Evolutionary conservation across 768 basidiomycete genomes (phyloP).

Genomic region (Leccinum sublutescens): DNA sequence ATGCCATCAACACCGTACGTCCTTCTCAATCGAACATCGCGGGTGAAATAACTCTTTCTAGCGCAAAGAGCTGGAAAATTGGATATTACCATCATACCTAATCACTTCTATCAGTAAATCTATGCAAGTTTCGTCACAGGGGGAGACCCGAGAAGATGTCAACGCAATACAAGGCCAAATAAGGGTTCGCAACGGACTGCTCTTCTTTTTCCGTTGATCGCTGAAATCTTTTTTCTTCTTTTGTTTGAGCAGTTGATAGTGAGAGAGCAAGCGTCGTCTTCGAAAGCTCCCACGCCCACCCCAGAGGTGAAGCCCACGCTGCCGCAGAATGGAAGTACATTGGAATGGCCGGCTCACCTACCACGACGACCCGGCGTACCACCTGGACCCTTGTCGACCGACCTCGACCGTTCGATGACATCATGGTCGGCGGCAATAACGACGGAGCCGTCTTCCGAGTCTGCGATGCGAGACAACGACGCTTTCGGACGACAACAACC

Average conservation of each 20-base stretch:
- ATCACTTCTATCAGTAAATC: slow-evolving; percentile 34
- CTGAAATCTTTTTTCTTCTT: slow-evolving; percentile 38
- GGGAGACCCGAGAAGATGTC: slow-evolving; percentile 21
- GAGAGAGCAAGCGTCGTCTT: slow-evolving; percentile 18
- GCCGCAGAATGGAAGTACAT: slow-evolving; percentile 15
- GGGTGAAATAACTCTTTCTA: slow-evolving; percentile 32
- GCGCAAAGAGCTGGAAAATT: slow-evolving; percentile 43
- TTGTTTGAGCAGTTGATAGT: slow-evolving; percentile 45
- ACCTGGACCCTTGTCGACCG: slow-evolving; percentile 9
- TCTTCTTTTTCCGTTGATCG: slow-evolving; percentile 37
- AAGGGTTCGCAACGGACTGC: slow-evolving; percentile 55
- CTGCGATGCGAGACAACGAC: slow-evolving; percentile 15
- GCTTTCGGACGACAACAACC: slow-evolving; percentile 1
- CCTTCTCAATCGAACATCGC: neutral
- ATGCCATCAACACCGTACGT: slow-evolving; percentile 27
- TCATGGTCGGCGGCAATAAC: slow-evolving; percentile 7
- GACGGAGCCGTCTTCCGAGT: slow-evolving; percentile 9
- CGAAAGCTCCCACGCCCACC: slow-evolving; percentile 10
- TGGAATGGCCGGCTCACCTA: slow-evolving; percentile 28
- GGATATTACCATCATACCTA: slow-evolving; percentile 44
- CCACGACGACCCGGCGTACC: slow-evolving; percentile 23
- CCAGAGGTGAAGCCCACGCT: slow-evolving; percentile 9
- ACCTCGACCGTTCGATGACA: slow-evolving; percentile 15
- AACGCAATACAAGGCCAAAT: slow-evolving; percentile 43
- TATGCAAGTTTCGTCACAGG: slow-evolving; percentile 25